Base-by-base conservation (phyloP, 176 grass and related monocot species). In the Chloris gayana region DNA sequence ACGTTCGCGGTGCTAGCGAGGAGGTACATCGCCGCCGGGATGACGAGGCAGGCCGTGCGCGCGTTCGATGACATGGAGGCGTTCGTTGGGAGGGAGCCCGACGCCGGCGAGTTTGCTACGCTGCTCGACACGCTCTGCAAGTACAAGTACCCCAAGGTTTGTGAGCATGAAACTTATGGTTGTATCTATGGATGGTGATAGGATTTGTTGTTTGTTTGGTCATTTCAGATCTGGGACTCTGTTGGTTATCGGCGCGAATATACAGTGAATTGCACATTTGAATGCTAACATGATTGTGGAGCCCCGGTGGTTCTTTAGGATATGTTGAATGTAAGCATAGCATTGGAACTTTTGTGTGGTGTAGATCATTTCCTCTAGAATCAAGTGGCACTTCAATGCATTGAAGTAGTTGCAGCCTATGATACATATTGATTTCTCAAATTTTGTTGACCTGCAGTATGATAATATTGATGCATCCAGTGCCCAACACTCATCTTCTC, bases 41-140 rank as follows among this genome's bases (percentile, higher is more conserved):
- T 98, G 83, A 93, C 95, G 2, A 79, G 92, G 61, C 92, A 98
- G 82, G 92, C 95, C 1, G 63, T 98, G 27, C 79, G 90, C 44
- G 71, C 95, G 6, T 98, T 98, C 61, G 92, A 98, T 21, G 92
- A 98, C 74, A 95, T 98, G 95, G 95, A 98, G 75, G 95, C 95
- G 57, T 98, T 98, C 47, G 44, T 98, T 3, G 92, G 92, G 59
- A 92, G 95, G 78, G 95, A 95, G 74, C 88, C 95, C 15, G 50
- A 84, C 65, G 83, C 67, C 38, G 72, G 26, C 44, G 90, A 95
- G 77, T 93, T 98, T 72, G 78, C 89, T 38, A 95, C 91, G 69
- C 63, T 98, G 67, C 88, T 98, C 7, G 90, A 98, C 80, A 95
- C 90, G 42, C 87, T 98, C 54, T 94, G 90, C 88, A 98, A 98